A percentile compares a stretch with the other conserved stretches of the same genome.
These are phyloP conservation scores for Huiozyma naganishii DNA, from an alignment of 805 yeast species.

Conservation along the genomic window DNA sequence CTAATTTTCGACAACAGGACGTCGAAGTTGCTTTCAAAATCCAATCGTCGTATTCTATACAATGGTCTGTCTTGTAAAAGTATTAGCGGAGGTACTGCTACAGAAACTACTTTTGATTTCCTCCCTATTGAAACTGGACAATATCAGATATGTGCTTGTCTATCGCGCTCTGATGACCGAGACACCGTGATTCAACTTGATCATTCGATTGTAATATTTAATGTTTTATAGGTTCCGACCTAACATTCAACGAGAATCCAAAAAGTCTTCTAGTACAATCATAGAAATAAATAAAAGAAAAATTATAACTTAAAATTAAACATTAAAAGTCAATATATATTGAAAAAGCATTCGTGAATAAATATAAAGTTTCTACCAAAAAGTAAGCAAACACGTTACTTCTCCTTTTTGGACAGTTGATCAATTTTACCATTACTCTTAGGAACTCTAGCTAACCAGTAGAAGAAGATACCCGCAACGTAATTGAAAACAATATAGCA, in stretches of 20 bases:
- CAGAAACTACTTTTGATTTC: conserved; percentile 35
- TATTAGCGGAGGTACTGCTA: conserved; percentile 33
- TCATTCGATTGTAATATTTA: conserved; percentile 1
- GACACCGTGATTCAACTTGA: conserved; percentile 8
- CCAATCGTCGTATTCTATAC: conserved; percentile 49
- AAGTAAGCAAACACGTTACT: no score
- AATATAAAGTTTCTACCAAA: no score
- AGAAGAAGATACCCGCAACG: conserved; percentile 32
- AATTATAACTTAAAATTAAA: not conserved
- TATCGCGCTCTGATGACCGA: conserved; percentile 4
- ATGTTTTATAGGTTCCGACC: conserved; percentile 1
- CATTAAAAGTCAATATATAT: not conserved
- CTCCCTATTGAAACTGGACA: conserved; percentile 67
- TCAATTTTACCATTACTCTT: conserved; percentile 26
- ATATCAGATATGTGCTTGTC: conserved; percentile 59
- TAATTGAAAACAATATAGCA: conserved; percentile 39
- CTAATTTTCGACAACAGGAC: conserved; percentile 18
- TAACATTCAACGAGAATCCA: not conserved
- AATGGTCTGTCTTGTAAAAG: conserved; percentile 58
- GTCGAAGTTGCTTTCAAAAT: conserved; percentile 13
- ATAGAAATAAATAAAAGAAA: not conserved
- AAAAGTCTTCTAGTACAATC: not conserved
- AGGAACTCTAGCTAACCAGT: conserved; percentile 70
- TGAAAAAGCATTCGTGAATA: no score
- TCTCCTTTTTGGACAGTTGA: no score